Evolutionary conservation across 768 basidiomycete genomes (phyloP), one percentile per base, ranked within the genome.

Genomic region (Coprinellus aureogranulatus): DNA sequence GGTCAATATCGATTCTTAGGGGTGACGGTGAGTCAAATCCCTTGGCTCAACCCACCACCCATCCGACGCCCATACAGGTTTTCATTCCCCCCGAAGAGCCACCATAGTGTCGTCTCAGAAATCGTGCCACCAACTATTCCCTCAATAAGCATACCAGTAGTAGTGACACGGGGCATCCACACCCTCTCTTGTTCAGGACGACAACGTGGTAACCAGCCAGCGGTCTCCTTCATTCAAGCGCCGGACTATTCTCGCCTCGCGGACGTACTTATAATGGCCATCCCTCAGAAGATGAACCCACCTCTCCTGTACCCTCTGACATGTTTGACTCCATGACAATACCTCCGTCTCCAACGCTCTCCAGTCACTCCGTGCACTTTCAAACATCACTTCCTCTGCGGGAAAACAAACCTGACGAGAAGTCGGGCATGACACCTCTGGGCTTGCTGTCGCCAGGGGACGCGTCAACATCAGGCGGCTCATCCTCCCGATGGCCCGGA

Each of bases 281-380:
- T 40, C 61, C 16, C 54, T 61, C 58, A 48, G 64, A 57, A 48
- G 59, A 59, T 44, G 55, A 37, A 1, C 61, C 59, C 9, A 40
- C 62, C 23, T 63, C 61, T 18, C 64, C 62, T 2, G 53, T 40
- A 11, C 58, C 65, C 30, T 65, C 68, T 5, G 65, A 67, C 37
- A 59, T 64, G 26, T 72, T 70, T 16, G 70, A 71, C 27, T 50
- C 62, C 4, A 51, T 64, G 26, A 70, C 67, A 10, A 68, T 71
- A 1, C 90, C 90, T 0, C 89, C 90, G 0, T 92, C 90, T 0
- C 91, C 90, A 0, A 91, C 90, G 0, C 77, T 90, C 10, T 90
- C 91, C 0, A 81, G 77, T 2, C 79, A 76, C 16, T 88, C 87
- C 2, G 78, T 82, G 0, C 81, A 85, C 31, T 90, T 87, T 58